These are phyloP conservation scores for Tylopilus sp. DNA, from an alignment of 768 basidiomycete genomes.

Conservation along the genomic window DNA sequence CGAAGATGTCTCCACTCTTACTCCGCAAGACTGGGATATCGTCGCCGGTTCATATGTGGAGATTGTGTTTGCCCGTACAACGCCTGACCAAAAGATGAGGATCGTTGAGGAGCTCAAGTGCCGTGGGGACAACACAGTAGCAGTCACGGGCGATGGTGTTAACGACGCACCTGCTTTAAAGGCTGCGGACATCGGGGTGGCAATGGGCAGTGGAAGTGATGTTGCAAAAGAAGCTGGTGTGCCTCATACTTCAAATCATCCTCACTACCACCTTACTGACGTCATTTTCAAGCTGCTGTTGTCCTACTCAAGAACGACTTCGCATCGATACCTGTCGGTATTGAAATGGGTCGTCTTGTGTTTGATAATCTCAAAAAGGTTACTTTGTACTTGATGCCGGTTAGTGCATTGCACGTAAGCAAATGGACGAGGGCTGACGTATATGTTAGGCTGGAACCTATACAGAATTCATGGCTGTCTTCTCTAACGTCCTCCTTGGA, in stretches of 20 bases:
- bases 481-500: conserved; percentile 55
- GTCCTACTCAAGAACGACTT: conserved; percentile 58
- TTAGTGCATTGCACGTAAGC: conserved; percentile 10
- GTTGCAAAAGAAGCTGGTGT: conserved; percentile 54
- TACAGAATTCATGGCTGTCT: conserved; percentile 55
- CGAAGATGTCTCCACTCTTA: conserved; percentile 37
- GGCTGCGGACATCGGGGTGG: conserved; percentile 53
- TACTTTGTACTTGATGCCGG: conserved; percentile 41
- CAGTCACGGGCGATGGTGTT: conserved; percentile 56
- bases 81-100: conserved; percentile 54
- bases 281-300: conserved; percentile 32
- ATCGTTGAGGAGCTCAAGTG: conserved; percentile 54
- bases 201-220: conserved; percentile 46
- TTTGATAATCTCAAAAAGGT: conserved; percentile 58
- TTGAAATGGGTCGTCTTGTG: conserved; percentile 55
- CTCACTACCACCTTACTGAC: neutral
- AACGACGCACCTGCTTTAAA: conserved; percentile 52
- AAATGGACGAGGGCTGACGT: neutral
- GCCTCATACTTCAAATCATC: neutral
- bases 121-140: conserved; percentile 46
- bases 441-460: conserved; percentile 45
- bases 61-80: conserved; percentile 55
- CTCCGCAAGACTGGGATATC: conserved; percentile 37
- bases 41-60: conserved; percentile 36
- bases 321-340: conserved; percentile 52